Conservation (phyloP, 2,329 filamentous ascomycete species). For the Clonostachys chloroleuca region DNA sequence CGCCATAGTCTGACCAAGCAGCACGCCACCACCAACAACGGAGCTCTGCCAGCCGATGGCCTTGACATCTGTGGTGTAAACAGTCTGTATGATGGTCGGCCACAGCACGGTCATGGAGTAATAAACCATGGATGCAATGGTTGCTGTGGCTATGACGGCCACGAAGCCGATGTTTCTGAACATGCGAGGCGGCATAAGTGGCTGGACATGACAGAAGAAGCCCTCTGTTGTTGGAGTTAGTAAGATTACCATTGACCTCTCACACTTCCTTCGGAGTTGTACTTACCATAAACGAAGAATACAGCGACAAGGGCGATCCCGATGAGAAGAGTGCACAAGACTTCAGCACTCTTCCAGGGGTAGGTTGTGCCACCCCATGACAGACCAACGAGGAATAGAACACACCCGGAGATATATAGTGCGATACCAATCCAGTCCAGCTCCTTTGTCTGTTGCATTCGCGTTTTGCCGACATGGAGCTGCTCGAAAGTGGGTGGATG, state of each 20-base stretch:
- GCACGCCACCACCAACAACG: constrained; percentile 33
- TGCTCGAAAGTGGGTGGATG: constrained; percentile 38
- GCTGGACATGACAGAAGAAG: constrained; percentile 24
- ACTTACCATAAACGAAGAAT: constrained; percentile 29
- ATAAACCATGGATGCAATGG: constrained; percentile 37
- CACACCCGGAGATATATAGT: constrained; percentile 31
- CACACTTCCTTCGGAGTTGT: no score
- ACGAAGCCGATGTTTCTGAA: constrained; percentile 32
- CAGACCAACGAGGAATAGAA: constrained; percentile 36
- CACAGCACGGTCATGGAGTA: constrained; percentile 37
- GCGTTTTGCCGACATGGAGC: constrained; percentile 31
- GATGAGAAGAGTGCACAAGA: constrained; percentile 27
- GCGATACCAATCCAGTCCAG: constrained; percentile 40
- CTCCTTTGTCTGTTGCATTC: constrained; percentile 28
- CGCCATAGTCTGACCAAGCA: constrained; percentile 30
- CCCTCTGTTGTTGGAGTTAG: constrained; percentile 19
- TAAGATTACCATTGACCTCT: background rate
- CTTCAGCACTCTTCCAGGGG: constrained; percentile 33
- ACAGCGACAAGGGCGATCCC: constrained; percentile 23
- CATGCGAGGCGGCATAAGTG: constrained; percentile 35
- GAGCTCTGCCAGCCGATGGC: constrained; percentile 33
- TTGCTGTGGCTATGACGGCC: constrained; percentile 29
- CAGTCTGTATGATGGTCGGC: constrained; percentile 31
- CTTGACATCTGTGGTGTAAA: constrained; percentile 31
- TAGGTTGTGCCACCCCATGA: constrained; percentile 34